phyloP scores from a whole-genome alignment of 2,329 filamentous ascomycete species.

The Penicillium sp. region DNA sequence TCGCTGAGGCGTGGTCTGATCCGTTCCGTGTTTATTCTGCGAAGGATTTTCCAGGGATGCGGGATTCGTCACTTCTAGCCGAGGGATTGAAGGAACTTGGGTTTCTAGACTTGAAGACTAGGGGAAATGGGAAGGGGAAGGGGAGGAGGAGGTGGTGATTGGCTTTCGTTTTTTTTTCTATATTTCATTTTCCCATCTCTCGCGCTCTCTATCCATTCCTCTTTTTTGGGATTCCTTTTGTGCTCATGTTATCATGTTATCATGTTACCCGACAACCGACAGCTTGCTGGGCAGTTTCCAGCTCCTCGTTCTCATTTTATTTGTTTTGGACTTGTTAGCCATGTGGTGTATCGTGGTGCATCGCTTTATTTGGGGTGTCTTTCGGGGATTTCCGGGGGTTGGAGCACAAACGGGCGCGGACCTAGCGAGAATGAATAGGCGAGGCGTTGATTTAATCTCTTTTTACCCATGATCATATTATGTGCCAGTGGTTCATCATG shows the following conservation, averaged over 20 bases:
- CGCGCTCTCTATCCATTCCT: too few relatives aligned
- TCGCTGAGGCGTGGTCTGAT: conserved; percentile 46
- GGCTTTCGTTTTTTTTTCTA: not conserved
- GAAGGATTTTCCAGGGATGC: conserved; percentile 51
- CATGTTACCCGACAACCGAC: not conserved
- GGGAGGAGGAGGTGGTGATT: conserved; percentile 31
- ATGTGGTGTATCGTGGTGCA: conserved; percentile 1
- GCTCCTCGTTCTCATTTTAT: not conserved
- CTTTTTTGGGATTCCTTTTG: not conserved
- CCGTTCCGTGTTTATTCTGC: conserved; percentile 48
- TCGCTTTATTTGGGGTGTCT: not conserved
- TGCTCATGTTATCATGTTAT: not conserved
- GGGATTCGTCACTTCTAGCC: conserved; percentile 43
- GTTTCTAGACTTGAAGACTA: conserved; percentile 46
- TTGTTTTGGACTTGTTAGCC: not conserved
- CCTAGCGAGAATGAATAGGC: not conserved
- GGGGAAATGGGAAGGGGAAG: conserved; percentile 41
- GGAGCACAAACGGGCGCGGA: not conserved
- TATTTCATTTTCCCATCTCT: too few relatives aligned
- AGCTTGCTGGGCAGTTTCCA: not conserved
- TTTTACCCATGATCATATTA: not conserved
- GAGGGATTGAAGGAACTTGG: conserved; percentile 46
- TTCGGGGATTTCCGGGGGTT: not conserved
- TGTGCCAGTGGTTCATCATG: not conserved
- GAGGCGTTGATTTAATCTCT: not conserved